Evolutionary conservation across 306 rosid species (phyloP), one percentile per base, ranked within the genome.

Genomic region (Cajanus cajan): DNA sequence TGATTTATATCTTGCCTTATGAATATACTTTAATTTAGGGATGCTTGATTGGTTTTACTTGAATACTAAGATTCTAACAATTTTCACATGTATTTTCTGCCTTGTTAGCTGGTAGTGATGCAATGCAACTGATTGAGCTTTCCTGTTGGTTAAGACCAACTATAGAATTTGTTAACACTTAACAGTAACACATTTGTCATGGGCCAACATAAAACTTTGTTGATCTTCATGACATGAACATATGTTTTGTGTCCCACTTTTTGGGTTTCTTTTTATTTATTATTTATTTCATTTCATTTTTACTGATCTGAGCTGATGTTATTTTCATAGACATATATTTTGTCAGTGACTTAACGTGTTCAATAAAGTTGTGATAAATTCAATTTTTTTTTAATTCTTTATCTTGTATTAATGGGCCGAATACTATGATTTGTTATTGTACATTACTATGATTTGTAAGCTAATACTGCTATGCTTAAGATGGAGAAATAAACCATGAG

Each of bases 251-350:
- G 21, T 75, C 47, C 4, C 61, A 43, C 19, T 11, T 52, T 34
- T 12, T 36, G 2, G 16, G 48, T 28, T 28, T 28, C 31, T 28
- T 28, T 28, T 28, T 28, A 28, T 28, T 33, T 73, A 21, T 75
- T 61, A 47, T 48, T 73, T 12, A 39, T 57, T 43, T 45, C 9
- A 76, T 62, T 22, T 51, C 15, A n/a, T 37, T 28, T 48, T 18
- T 75, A 15, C 1, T 34, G 80, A 55, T 73, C 25, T 62, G 64
- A 33, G 43, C 21, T 76, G 43, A 43, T 61, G n/a, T 57, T 72
- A 55, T 44, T 72, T 65, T 33, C 39, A 2, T 52, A 16, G 57
- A 50, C 50, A 68, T 37, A 74, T 73, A 65, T 65, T 68, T 8
- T 67, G 11, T n/a, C 65, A 33, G 18, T 21, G 39, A 41, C 6